Conservation (phyloP, 306 rosid genomes). For the Mucuna pruriens region DNA sequence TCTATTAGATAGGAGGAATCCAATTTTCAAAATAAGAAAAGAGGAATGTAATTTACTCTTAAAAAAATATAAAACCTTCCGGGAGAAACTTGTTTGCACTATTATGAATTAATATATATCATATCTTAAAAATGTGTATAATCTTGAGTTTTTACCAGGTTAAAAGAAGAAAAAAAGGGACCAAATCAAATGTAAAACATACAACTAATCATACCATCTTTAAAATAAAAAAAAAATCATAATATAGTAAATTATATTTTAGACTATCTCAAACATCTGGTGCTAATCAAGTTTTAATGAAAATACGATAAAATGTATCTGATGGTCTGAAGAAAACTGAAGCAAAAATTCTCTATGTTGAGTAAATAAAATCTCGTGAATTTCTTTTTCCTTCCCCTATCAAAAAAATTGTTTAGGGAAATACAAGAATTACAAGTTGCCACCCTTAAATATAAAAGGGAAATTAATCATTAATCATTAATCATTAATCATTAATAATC, state of each 20-base stretch:
- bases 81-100: no score
- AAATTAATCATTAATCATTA: conserved; percentile 35
- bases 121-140: background rate
- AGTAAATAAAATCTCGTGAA: conserved; percentile 3
- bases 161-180: background rate
- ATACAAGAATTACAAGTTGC: conserved; percentile 35
- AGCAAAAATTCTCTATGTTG: conserved; percentile 28
- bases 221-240: background rate
- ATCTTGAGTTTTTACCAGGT: background rate
- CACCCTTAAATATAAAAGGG: conserved; percentile 9
- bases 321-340: background rate
- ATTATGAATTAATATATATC: no score
- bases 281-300: background rate
- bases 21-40: no score
- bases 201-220: background rate
- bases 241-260: background rate
- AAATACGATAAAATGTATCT: background rate
- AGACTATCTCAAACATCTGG: background rate
- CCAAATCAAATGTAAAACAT: background rate
- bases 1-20: no score
- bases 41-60: no score
- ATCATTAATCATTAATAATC: no score
- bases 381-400: background rate
- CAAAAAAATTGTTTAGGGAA: conserved; percentile 16
- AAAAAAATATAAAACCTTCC: no score